A percentile compares a stretch with the other conserved stretches of the same genome.
phyloP scores from a whole-genome alignment of 495 filamentous ascomycete species.

The Aspergillus haitiensis region DNA sequence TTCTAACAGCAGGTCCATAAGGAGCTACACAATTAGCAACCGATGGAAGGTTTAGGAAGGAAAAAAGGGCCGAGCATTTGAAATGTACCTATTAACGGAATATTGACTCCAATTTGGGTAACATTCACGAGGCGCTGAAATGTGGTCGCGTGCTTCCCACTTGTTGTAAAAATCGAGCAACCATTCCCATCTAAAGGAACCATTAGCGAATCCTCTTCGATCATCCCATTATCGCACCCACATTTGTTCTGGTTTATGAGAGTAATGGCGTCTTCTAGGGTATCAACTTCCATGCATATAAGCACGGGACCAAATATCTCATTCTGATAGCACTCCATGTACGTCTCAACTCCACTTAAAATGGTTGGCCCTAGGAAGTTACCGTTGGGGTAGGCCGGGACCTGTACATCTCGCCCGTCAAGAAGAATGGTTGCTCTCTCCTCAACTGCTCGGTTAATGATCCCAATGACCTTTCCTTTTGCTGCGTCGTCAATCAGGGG shows the following conservation, averaged over 20 bases:
- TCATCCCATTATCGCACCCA: constrained; percentile 4
- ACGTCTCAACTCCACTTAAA: constrained; percentile 28
- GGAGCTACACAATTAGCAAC: constrained; percentile 20
- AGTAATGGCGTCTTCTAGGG: constrained; percentile 30
- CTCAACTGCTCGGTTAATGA: constrained; percentile 26
- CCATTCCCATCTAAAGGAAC: constrained; percentile 28
- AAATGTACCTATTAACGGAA: constrained; percentile 30
- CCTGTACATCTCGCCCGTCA: constrained; percentile 27
- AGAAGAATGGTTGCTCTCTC: constrained; percentile 26
- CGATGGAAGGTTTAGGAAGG: neutral
- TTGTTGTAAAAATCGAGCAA: constrained; percentile 33
- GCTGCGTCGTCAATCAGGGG: constrained; percentile 27
- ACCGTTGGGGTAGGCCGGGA: constrained; percentile 30
- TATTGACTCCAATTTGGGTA: constrained; percentile 34
- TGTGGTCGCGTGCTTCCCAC: constrained; percentile 28
- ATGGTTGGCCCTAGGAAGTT: constrained; percentile 36
- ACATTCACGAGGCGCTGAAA: constrained; percentile 33
- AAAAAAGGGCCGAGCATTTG: too few species aligned
- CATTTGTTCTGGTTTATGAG: constrained; percentile 36
- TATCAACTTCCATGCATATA: constrained; percentile 32
- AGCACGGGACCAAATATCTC: constrained; percentile 37
- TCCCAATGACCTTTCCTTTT: constrained; percentile 29
- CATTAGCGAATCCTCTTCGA: neutral
- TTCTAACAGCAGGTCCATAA: constrained; percentile 29
- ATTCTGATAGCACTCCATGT: constrained; percentile 35